Base-by-base conservation (phyloP, 169 alveolate species). In the Cystoisospora suis region DNA sequence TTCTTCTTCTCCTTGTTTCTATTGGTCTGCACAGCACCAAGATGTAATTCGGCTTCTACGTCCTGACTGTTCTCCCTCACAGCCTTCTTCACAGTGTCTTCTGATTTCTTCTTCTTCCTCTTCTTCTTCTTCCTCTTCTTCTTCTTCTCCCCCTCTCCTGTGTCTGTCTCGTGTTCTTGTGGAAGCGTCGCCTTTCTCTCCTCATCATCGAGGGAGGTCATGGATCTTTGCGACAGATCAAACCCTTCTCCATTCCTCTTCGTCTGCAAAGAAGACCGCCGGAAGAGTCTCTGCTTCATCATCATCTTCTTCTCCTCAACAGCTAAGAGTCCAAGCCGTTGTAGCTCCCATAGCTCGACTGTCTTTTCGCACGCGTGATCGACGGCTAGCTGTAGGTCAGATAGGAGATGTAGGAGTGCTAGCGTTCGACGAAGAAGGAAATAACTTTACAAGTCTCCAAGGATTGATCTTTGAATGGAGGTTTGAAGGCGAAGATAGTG, bases 311-410 rank as follows among this genome's bases (percentile, higher is more conserved):
- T 27, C 81, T 0, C 85, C 75, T 27, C 29, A 65, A 15, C 61
- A 59, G 45, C 29, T 87, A 0, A 75, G 91, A 3, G 75, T 81
- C 36, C 91, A 87, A 61, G 91, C 80, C 69, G 49, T 87, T 29
- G 91, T 87, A 15, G 91, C 91, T 3, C 91, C 91, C 12, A 87
- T 87, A 9, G 87, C 70, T 59, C 86, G 87, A 0, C 47, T 87
- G 40, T 12, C 80, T 44, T 87, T 87, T 42, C 80, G 86, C 44
- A 87, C 91, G 75, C 46, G 91, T 0, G 91, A 87, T 42, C 80
- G 80, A 23, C 86, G 91, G 45, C 87, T 87, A 32, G 91, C 91
- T 7, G 80, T 87, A 4, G 91, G 91, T 17, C 91, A 87, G 79
- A 44, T 87, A 0, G 91, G 80, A 1, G 91, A 87, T 75, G 91